These are phyloP conservation scores for Diversispora epigaea DNA, from an alignment of 192 early-diverging fungal species.

Conservation along the genomic window DNA sequence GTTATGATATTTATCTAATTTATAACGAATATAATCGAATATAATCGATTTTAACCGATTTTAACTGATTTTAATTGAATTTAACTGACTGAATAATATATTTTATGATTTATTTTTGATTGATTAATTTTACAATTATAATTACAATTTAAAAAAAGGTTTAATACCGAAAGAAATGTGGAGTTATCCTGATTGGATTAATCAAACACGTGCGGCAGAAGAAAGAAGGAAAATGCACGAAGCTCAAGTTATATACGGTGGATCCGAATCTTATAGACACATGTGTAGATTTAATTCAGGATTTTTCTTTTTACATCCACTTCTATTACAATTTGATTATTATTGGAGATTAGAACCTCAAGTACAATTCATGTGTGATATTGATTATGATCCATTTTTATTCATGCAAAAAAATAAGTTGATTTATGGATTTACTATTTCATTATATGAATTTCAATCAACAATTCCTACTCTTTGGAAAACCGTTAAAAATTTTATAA, in stretches of 20 bases:
- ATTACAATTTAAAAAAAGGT: constrained; percentile 37
- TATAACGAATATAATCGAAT: neutral
- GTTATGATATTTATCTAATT: neutral
- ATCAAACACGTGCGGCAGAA: constrained; percentile 61
- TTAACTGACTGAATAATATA: no score
- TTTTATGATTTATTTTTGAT: no score
- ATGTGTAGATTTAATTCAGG: constrained; percentile 87
- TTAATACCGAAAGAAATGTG: constrained; percentile 70
- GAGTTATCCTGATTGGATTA: constrained; percentile 73
- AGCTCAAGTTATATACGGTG: constrained; percentile 68
- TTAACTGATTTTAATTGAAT: no score
- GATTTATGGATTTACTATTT: constrained; percentile 76
- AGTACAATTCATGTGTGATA: constrained; percentile 77
- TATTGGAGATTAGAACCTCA: constrained; percentile 87
- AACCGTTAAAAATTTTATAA: constrained; percentile 57
- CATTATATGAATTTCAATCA: constrained; percentile 58
- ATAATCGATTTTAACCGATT: neutral
- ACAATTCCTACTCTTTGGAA: constrained; percentile 80
- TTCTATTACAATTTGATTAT: constrained; percentile 67
- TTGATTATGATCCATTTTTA: constrained; percentile 79
- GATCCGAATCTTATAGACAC: constrained; percentile 76
- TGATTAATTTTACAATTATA: no score
- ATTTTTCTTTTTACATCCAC: constrained; percentile 73
- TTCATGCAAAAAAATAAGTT: constrained; percentile 72
- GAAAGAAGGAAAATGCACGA: constrained; percentile 57